Evolutionary conservation across 2,329 filamentous ascomycete genomes (phyloP).

Genomic region (Penicillium occitanis): DNA sequence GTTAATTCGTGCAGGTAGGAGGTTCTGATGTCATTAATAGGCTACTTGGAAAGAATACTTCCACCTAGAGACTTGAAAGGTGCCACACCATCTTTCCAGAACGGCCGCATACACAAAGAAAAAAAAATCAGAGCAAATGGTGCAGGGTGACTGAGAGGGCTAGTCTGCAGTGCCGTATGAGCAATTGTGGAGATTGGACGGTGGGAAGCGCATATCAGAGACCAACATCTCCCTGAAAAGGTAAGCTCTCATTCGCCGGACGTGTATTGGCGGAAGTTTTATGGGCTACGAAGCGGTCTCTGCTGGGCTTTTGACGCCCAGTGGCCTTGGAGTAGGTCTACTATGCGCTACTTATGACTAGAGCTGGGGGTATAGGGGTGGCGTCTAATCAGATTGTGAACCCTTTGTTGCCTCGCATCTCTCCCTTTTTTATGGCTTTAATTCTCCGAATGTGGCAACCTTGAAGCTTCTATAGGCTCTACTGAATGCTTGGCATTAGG

Average conservation of each 20-base stretch:
- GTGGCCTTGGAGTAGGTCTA: conserved; percentile 1
- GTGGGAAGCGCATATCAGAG: conserved; percentile 8
- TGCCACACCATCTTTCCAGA: conserved; percentile 7
- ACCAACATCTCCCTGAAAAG: not conserved
- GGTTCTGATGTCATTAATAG: not conserved
- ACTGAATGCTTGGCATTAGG: conserved; percentile 1
- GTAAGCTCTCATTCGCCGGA: conserved; percentile 4
- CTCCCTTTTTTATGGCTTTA: not conserved
- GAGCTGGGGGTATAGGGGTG: not conserved
- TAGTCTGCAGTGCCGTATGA: conserved; percentile 15
- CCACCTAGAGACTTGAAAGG: not conserved
- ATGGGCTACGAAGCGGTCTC: not conserved
- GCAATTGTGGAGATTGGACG: conserved; percentile 13
- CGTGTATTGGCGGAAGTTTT: conserved; percentile 1
- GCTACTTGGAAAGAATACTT: not conserved
- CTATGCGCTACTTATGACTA: not conserved
- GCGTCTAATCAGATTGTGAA: conserved; percentile 4
- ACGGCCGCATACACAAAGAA: conserved; percentile 1
- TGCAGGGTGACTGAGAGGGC: not conserved
- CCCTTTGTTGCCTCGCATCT: not conserved
- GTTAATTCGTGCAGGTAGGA: not conserved
- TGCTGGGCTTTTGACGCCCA: not conserved
- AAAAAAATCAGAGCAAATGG: not conserved
- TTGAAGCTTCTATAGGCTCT: not conserved
- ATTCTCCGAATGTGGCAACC: not conserved